Conservation (phyloP, 108 stramenopile species). For the Cyclotella baltica region DNA sequence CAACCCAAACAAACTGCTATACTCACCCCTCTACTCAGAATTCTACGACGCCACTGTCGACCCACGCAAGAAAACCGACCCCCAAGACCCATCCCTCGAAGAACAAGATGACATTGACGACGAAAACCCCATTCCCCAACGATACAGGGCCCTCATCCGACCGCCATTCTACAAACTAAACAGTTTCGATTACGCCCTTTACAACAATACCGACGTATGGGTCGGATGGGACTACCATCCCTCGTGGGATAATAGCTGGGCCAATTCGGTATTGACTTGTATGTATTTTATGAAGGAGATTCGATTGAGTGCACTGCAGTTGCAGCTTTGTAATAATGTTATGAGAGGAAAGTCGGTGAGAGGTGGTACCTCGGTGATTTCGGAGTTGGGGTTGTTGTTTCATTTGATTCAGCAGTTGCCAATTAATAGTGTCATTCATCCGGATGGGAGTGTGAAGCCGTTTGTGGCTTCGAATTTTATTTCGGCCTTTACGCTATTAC, state of each 20-base stretch:
- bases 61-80: constrained; percentile 26
- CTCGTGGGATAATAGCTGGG: constrained; percentile 72
- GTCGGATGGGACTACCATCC: constrained; percentile 86
- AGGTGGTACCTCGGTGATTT: constrained; percentile 53
- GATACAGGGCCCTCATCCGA: constrained; percentile 67
- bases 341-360: constrained; percentile 18
- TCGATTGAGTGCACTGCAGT: constrained; percentile 53
- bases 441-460: constrained; percentile 55
- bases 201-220: constrained; percentile 75
- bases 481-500: constrained; percentile 65
- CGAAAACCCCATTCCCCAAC: constrained; percentile 56
- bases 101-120: constrained; percentile 44
- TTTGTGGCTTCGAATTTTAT: constrained; percentile 82
- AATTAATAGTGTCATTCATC: constrained; percentile 60
- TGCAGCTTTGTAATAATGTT: constrained; percentile 49
- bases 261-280: constrained; percentile 62
- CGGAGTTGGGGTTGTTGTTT: constrained; percentile 83
- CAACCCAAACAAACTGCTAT: constrained; percentile 77
- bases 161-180: constrained; percentile 54
- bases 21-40: constrained; percentile 51
- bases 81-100: constrained; percentile 11
- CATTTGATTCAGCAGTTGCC: constrained; percentile 81
- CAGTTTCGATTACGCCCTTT: constrained; percentile 72
- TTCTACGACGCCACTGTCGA: constrained; percentile 67
- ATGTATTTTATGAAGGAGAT: constrained; percentile 82